Percentiles rank a stretch among this genome's conserved stretches.
These are phyloP conservation scores for Trypanosomatidae sp. DNA, from an alignment of 208 protist genomes.

Conservation along the genomic window DNA sequence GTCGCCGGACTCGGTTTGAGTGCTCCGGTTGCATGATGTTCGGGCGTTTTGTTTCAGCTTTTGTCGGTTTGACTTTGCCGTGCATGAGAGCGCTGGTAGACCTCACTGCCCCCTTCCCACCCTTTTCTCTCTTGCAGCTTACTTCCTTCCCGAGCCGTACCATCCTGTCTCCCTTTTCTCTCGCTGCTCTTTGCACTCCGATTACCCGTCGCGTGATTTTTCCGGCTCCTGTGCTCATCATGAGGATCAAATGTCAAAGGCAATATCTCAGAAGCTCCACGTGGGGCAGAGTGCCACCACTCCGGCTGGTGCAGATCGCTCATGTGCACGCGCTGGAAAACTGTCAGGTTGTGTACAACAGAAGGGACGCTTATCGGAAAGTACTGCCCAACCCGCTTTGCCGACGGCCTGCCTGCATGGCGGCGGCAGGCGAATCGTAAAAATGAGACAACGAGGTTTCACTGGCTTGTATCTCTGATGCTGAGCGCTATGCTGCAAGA, in stretches of 20 bases:
- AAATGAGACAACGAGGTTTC: slow-evolving; percentile 64
- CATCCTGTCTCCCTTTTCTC: not conserved
- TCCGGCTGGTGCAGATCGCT: not conserved
- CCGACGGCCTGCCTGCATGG: not conserved
- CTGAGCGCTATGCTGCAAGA: slow-evolving; percentile 89
- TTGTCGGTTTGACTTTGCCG: not conserved
- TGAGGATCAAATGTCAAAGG: not conserved
- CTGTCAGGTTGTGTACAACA: not conserved
- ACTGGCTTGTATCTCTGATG: slow-evolving; percentile 86
- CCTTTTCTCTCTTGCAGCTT: not conserved
- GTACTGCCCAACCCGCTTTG: not conserved
- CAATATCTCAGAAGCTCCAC: not conserved
- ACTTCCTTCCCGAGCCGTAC: not conserved
- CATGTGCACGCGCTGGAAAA: slow-evolving; percentile 11
- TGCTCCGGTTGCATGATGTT: not conserved
- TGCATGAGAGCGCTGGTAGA: not conserved
- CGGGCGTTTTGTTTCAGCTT: not conserved
- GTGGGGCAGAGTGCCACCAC: not conserved
- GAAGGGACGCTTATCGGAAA: not conserved
- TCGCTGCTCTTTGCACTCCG: not conserved
- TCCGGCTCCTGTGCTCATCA: no score
- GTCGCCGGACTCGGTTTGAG: no score
- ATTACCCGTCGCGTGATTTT: not conserved
- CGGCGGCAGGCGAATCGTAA: not conserved
- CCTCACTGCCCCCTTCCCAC: not conserved